Base-by-base conservation (phyloP, 2,329 filamentous ascomycete species). In the Xylaria sp. region DNA sequence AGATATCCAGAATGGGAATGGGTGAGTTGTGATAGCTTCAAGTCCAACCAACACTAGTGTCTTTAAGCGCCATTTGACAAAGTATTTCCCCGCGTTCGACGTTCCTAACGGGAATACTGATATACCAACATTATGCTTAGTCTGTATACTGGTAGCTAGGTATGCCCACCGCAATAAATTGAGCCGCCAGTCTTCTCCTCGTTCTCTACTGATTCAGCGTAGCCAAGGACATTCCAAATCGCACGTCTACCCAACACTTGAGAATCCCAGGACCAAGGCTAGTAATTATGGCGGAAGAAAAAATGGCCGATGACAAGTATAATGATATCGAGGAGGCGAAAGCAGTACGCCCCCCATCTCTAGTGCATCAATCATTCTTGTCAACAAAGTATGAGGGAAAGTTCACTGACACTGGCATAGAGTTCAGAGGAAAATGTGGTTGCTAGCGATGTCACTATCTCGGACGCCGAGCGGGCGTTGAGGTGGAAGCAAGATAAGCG, bases 401-500 rank as follows among this genome's bases (percentile, higher is more conserved):
- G 10, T 3, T 22, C 22, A 44, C 61, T 72, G n/a, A 73, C 47
- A 38, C 15, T 6, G 13, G 22, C 15, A 17, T 31, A 74, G 72
- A 67, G 71, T 25, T 17, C 69, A 44, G 64, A 66, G 36, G 62
- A 55, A 0, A 51, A 44, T n/a, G 45, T 56, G 25, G 45, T 15
- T 25, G 45, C 61, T 10, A 64, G 65, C 63, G 61, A 67, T 33
- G 66, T 51, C 22, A 63, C 70, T 27, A 69, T 73, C 77, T 82
- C 31, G 5, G 69, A 71, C n/a, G 73, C 72, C 38, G 73, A 75
- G 58, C 69, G 70, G 55, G 71, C 70, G 22, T 54, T 77, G 10
- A 59, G 75, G 57, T 75, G 81, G 78, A 83, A 81, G 68, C 84
- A 86, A 71, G 86, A 88, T 71, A 67, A 82, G 61, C 82, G 83